These are phyloP conservation scores for Dryadomyces quercivorus DNA, from an alignment of 2,329 filamentous ascomycete genomes.

Conservation along the genomic window DNA sequence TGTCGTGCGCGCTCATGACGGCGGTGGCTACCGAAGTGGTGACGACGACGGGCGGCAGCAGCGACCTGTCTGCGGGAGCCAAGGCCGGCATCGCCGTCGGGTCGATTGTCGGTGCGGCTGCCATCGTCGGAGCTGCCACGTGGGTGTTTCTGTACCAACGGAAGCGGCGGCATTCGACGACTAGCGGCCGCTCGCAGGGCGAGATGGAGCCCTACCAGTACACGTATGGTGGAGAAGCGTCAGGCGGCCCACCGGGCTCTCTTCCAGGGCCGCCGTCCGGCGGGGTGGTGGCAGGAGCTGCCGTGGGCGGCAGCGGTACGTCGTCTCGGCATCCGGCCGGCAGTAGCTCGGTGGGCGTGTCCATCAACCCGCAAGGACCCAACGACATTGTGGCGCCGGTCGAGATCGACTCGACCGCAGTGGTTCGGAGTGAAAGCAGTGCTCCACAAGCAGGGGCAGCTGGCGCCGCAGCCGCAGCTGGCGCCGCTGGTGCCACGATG, in stretches of 20 bases:
- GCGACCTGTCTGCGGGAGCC: conserved; percentile 32
- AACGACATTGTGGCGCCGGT: conserved; percentile 38
- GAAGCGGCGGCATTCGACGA: conserved; percentile 6
- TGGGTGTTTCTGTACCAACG: conserved; percentile 32
- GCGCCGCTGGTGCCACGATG: not conserved
- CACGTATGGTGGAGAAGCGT: not conserved
- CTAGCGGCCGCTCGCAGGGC: not conserved
- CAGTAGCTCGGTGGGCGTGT: conserved; percentile 20
- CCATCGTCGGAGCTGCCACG: conserved; percentile 28
- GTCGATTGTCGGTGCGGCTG: conserved; percentile 29
- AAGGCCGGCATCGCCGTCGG: conserved; percentile 47
- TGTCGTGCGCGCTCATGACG: conserved; percentile 26
- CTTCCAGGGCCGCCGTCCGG: too few species aligned
- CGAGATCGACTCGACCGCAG: conserved; percentile 34
- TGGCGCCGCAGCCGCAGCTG: not conserved
- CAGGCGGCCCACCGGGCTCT: not conserved
- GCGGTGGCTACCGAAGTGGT: conserved; percentile 3
- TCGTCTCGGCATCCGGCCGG: not conserved
- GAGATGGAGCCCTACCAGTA: not conserved
- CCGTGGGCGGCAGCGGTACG: not conserved
- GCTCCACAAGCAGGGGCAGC: not conserved
- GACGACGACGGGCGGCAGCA: conserved; percentile 1
- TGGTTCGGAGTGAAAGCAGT: not conserved
- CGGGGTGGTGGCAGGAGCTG: not conserved
- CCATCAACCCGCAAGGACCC: conserved; percentile 31